Evolutionary conservation across 345 rosid genomes (phyloP), one percentile per base, ranked within the genome.

Genomic region (Kandelia obovata): DNA sequence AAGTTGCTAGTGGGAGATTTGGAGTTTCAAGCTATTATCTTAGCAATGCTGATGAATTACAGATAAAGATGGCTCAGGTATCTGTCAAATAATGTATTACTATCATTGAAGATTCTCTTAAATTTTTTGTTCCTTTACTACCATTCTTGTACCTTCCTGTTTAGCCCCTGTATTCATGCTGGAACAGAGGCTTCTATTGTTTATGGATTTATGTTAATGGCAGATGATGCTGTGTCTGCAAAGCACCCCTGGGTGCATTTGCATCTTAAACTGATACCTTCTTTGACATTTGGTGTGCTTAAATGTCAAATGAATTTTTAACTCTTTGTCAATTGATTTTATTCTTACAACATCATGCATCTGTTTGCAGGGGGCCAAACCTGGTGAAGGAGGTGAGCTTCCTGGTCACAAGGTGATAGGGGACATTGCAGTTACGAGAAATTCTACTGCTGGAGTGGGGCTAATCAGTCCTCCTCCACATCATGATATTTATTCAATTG

Each of bases 21-120:
- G 99, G 99, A n/a, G 99, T 96, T 70, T 90, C 99, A 7, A 96
- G 94, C 78, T 92, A 90, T 76, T 96, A 96, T 80, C 96, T 96
- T n/a, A 89, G 96, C 25, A 92, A 96, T 80, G 97, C 99, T 56
- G 98, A 89, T 76, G 98, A 92, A 80, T 75, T 96, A 58, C 99
- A 96, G 74, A 96, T 96, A 63, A 96, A 96, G 80, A 96, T 96
- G 98, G 99, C 99, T 67, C 99, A 96, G 99, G 99, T 96, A 89
- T 66, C 17, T 59, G 25, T 70, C 58, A 23, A 64, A 63, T 7
- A 60, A 39, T 53, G 19, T 64, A n/a, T 56, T 52, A n/a, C 26
- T 26, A 6, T 30, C 5, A 11, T n/a, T 20, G 9, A 67, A 32
- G 9, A 13, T 62, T 35, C 64, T 46, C 6, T 56, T 56, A 11